Evolutionary conservation across 1,284 basidiomycete species (phyloP).

Genomic region (Boletus mariae): DNA sequence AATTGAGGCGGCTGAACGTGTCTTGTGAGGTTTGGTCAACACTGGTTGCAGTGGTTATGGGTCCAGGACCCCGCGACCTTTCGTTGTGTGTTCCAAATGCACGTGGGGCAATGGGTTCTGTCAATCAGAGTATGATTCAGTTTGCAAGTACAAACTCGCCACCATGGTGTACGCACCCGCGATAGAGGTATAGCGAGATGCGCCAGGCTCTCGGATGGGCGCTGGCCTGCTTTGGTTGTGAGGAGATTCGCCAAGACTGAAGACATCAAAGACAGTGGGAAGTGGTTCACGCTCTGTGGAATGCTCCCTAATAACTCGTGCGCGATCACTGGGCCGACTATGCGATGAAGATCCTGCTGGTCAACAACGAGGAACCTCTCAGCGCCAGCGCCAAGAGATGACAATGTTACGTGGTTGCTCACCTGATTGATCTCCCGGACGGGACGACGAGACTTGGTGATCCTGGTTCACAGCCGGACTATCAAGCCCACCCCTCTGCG

Average conservation of each 20-base stretch:
- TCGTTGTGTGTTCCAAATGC: conserved; percentile 10
- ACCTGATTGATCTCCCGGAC: conserved; percentile 3
- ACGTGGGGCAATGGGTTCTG: conserved; percentile 19
- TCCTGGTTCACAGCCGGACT: conserved; percentile 6
- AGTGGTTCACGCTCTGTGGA: conserved; percentile 20
- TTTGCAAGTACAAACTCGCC: background rate
- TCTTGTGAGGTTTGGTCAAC: conserved; percentile 15
- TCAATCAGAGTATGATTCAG: conserved; percentile 8
- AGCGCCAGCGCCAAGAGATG: background rate
- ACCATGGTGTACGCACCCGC: conserved; percentile 13
- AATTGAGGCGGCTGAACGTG: conserved; percentile 19
- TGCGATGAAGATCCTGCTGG: conserved; percentile 3
- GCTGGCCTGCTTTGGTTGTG: conserved; percentile 17
- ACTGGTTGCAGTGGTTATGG: conserved; percentile 8
- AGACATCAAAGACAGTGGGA: conserved; percentile 30
- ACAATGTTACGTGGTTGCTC: conserved; percentile 13
- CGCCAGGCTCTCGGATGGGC: conserved; percentile 5
- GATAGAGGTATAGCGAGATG: conserved; percentile 10
- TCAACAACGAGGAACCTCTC: background rate
- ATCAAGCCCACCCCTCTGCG: conserved; percentile 7
- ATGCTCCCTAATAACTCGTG: conserved; percentile 23
- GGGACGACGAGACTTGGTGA: conserved; percentile 3
- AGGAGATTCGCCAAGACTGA: conserved; percentile 21
- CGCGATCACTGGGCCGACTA: conserved; percentile 10
- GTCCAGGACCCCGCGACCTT: conserved; percentile 18